phyloP scores from a whole-genome alignment of 2,329 filamentous ascomycete genomes.

The Claviceps lovelessii region DNA sequence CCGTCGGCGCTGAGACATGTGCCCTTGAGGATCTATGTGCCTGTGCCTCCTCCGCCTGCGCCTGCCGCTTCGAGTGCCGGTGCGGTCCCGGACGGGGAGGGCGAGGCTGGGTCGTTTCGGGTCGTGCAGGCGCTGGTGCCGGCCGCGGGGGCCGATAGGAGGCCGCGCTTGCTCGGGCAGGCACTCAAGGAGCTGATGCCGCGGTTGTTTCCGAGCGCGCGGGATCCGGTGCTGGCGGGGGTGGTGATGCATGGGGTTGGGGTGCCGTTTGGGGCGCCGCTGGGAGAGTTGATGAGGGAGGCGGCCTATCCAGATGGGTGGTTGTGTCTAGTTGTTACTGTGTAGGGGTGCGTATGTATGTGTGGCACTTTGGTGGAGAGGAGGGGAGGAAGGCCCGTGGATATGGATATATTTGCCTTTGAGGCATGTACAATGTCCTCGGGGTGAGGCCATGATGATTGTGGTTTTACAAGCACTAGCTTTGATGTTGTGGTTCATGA shows the following conservation, averaged over 20 bases:
- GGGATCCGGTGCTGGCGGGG: conserved; percentile 71
- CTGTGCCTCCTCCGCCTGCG: conserved; percentile 15
- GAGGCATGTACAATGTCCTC: no score
- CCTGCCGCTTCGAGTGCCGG: no score
- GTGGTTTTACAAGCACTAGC: no score
- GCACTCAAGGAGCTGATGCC: conserved; percentile 66
- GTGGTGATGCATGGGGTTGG: conserved; percentile 74
- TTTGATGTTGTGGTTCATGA: no score
- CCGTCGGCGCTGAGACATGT: conserved; percentile 64
- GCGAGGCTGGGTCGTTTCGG: conserved; percentile 41
- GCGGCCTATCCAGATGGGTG: conserved; percentile 87
- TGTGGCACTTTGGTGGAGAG: neutral
- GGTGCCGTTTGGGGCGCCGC: conserved; percentile 62
- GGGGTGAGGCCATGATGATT: no score
- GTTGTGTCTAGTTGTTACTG: conserved; percentile 66
- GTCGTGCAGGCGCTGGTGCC: conserved; percentile 65
- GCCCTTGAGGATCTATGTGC: conserved; percentile 80
- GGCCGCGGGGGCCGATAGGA: conserved; percentile 23
- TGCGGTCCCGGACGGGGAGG: neutral
- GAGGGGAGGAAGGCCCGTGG: no score
- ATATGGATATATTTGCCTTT: no score
- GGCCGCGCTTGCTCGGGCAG: conserved; percentile 49
- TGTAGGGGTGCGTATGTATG: conserved; percentile 30
- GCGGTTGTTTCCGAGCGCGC: conserved; percentile 69
- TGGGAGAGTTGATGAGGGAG: conserved; percentile 72